A percentile compares a stretch with the other conserved stretches of the same genome.
phyloP scores from a whole-genome alignment of 2,329 filamentous ascomycete species.

The Parasarocladium wereldwijsianum region DNA sequence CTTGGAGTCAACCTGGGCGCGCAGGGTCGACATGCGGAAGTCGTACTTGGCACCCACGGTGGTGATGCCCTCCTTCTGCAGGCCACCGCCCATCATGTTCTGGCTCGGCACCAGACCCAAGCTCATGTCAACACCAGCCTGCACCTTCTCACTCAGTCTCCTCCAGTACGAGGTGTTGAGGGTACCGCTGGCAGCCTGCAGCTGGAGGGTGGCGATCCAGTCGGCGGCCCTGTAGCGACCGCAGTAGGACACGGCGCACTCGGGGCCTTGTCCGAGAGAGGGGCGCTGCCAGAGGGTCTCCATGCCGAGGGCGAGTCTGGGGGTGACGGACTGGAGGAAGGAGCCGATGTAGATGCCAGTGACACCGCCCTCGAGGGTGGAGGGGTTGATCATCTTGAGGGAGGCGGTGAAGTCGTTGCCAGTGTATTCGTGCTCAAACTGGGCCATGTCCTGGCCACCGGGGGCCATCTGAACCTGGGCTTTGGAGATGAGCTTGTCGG shows the following conservation, averaged over 20 bases:
- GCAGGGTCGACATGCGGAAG: slow-evolving; percentile 89
- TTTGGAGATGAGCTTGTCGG: slow-evolving; percentile 67
- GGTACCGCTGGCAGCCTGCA: slow-evolving; percentile 68
- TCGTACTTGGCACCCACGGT: slow-evolving; percentile 96
- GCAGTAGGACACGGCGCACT: slow-evolving; percentile 79
- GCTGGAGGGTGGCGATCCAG: slow-evolving; percentile 84
- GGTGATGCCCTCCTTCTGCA: slow-evolving; percentile 76
- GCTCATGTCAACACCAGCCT: slow-evolving; percentile 90
- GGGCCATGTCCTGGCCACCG: slow-evolving; percentile 72
- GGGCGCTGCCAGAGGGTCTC: slow-evolving; percentile 91
- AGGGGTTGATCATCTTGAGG: slow-evolving; percentile 92
- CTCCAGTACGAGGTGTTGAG: slow-evolving; percentile 91
- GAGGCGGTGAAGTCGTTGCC: slow-evolving; percentile 88
- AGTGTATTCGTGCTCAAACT: slow-evolving; percentile 90
- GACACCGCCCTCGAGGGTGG: slow-evolving; percentile 74
- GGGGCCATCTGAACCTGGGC: slow-evolving; percentile 73
- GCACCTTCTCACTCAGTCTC: slow-evolving; percentile 81
- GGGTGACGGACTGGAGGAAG: slow-evolving; percentile 88
- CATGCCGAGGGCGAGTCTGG: slow-evolving; percentile 71
- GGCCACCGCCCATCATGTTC: slow-evolving; percentile 59
- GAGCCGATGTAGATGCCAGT: slow-evolving; percentile 93
- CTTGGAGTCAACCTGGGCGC: slow-evolving; percentile 87
- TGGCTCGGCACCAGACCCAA: slow-evolving; percentile 59
- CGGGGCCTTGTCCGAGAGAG: slow-evolving; percentile 72
- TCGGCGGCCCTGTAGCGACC: slow-evolving; percentile 82